Evolutionary conservation across 495 filamentous ascomycete genomes (phyloP), one percentile per base, ranked within the genome.

Genomic region (Neurospora cerealis): DNA sequence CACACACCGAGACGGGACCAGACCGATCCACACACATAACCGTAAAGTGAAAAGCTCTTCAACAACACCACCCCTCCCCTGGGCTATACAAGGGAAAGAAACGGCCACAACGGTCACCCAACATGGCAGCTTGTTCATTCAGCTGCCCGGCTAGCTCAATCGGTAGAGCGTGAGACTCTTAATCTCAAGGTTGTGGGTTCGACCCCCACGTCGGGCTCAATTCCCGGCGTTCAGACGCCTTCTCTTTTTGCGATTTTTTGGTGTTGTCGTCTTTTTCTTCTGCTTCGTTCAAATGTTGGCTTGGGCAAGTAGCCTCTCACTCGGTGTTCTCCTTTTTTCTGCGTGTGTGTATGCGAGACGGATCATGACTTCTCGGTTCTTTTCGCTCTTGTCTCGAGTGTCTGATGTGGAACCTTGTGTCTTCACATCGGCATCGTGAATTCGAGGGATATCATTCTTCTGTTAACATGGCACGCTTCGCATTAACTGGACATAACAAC

Each of bases 131-230:
- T 60, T 15, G 48, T 60, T 66, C 54, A 66, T 34, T 34, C 15
- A 10, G 28, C 54, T 66, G 70, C 70, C 70, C 70, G 77, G 87
- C 86, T 90, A 90, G 88, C 88, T 90, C 88, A 90, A 89, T 90
- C 88, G 88, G 88, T 88, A 89, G 88, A 90, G 88, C 88, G 88
- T 89, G 86, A 89, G 88, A 90, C 88, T 90, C 88, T 90, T 90
- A 62, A 62, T 62, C 54, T 62, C 54, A 62, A 62, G 54, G 54
- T 62, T 62, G 54, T 62, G 54, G 54, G 54, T 62, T 28, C 24
- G 24, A 28, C 24, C 24, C 24, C 24, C 24, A 28, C 24, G 24
- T 28, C 46, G 46, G 46, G 46, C 46, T 54, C 46, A 54, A 54
- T 54, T 54, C 46, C 46, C 46, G 46, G 4, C 10, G 46, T 54